Base-by-base conservation (phyloP, 495 filamentous ascomycete species). In the Xeromyces bisporus region DNA sequence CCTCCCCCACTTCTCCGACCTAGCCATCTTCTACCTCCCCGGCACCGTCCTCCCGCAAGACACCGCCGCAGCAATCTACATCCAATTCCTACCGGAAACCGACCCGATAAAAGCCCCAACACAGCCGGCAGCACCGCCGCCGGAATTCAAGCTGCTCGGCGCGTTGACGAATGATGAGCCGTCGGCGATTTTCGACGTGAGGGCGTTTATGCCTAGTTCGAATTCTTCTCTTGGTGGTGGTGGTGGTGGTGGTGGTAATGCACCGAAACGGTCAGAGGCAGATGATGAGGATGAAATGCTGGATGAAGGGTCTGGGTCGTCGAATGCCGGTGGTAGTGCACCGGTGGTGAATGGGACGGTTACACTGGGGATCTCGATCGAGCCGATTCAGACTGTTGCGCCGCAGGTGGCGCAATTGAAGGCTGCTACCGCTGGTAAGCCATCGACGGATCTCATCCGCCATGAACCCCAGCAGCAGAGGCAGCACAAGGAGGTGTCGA, bases 11-110 rank as follows among this genome's bases (percentile, higher is more conserved):
- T 84, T 92, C 63, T 67, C 63, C 26, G 83, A 94, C 40, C 57
- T 99, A 32, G 77, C 81, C 38, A 71, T 93, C 39, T 96, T 99
- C 63, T 59, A 94, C 23, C 73, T 93, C 5, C 89, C 89, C 1
- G 80, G 79, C 29, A 65, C 72, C 6, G 50, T 63, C 17, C 67
- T 97, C 0, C 85, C 86, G 0, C 63, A 63, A 3, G 69, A 70
- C 41, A 80, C 80, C 26, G 84, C 80, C 2, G 89, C 86, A 6
- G 82, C 81, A 12, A 84, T 97, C 35, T 94, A 93, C 57, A 62
- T 91, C 23, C 71, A 83, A 37, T 60, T 79, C 25, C 70, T 79
- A 1, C n/a, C n/a, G n/a, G n/a, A n/a, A n/a, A n/a, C n/a, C n/a
- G 53, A 56, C 20, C 5, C 5, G 20, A 4, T 4, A 4, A 21